Evolutionary conservation across 495 filamentous ascomycete species (phyloP), one percentile per base, ranked within the genome.

Genomic region (Rhypophila decipiens): DNA sequence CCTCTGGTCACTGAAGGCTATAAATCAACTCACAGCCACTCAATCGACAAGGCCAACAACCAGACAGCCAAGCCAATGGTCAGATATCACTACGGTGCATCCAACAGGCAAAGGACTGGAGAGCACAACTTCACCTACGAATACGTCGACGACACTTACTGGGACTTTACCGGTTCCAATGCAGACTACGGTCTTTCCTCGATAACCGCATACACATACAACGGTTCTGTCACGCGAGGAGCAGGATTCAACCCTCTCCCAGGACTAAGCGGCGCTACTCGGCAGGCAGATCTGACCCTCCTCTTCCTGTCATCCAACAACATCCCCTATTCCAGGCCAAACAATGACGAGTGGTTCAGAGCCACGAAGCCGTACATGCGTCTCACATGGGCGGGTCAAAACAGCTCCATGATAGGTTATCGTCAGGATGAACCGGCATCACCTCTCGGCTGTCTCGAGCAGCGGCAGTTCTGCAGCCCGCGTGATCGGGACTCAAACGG

Each of bases 51-150:
- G 3, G 23, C 44, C 5, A 40, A 42, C 42, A 52, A n/a, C n/a
- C n/a, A n/a, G n/a, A n/a, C n/a, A n/a, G n/a, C n/a, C 50, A 7
- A 21, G 18, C 11, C 47, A 56, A 39, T 29, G 34, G 3, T 57
- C 49, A 21, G 45, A 41, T 36, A 33, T 20, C 19, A 37, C n/a
- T 12, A 15, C 18, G 5, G 19, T 13, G 4, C 11, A 3, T 11
- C 35, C 35, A 37, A 17, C n/a, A 5, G 18, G 18, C 35, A 9
- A 37, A 37, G 9, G 8, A 13, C 7, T 31, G 27, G 13, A 31
- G 7, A 31, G 27, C 13, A 13, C 27, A 31, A 31, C 13, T 31
- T 13, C n/a, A n/a, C 27, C 27, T 13, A 31, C 7, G 27, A 13
- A 31, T 13, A 13, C 13, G 27, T 31, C 27, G 27, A 13, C 13